Conservation (phyloP, 2,329 filamentous ascomycete genomes). For the Talaromyces funiculosus region DNA sequence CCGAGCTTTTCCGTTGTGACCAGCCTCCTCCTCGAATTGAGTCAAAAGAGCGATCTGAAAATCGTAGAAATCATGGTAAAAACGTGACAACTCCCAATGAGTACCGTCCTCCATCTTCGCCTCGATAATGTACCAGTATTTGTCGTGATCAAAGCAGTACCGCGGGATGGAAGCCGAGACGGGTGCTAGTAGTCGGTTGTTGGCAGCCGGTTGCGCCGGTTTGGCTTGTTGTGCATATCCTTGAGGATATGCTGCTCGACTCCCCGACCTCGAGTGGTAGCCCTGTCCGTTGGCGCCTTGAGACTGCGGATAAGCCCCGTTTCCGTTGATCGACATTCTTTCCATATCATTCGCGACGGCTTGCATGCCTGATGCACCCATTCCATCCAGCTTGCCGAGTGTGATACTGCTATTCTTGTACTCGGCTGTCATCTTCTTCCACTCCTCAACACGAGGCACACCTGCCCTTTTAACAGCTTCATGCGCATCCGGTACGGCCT, state of each 20-base stretch:
- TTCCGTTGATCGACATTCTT: constrained; percentile 68
- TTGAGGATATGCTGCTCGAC: constrained; percentile 29
- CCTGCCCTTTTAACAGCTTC: constrained; percentile 84
- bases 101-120: constrained; percentile 83
- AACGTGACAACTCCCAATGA: constrained; percentile 86
- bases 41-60: constrained; percentile 94
- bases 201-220: constrained; percentile 42
- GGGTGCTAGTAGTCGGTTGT: constrained; percentile 61
- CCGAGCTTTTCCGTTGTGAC: constrained; percentile 74
- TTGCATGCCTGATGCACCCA: constrained; percentile 36
- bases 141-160: constrained; percentile 94
- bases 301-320: constrained; percentile 39
- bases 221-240: constrained; percentile 34
- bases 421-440: constrained; percentile 99
- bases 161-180: constrained; percentile 78
- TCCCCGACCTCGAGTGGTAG: constrained; percentile 37
- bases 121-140: constrained; percentile 98
- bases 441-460: constrained; percentile 92
- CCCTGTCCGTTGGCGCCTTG: constrained; percentile 44
- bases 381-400: constrained; percentile 73
- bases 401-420: constrained; percentile 99
- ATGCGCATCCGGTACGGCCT: constrained; percentile 71
- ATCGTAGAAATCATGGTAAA: constrained; percentile 98
- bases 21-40: constrained; percentile 85
- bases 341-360: constrained; percentile 66